phyloP scores from a whole-genome alignment of 495 filamentous ascomycete genomes.

The Rostrohypoxylon terebratum region DNA sequence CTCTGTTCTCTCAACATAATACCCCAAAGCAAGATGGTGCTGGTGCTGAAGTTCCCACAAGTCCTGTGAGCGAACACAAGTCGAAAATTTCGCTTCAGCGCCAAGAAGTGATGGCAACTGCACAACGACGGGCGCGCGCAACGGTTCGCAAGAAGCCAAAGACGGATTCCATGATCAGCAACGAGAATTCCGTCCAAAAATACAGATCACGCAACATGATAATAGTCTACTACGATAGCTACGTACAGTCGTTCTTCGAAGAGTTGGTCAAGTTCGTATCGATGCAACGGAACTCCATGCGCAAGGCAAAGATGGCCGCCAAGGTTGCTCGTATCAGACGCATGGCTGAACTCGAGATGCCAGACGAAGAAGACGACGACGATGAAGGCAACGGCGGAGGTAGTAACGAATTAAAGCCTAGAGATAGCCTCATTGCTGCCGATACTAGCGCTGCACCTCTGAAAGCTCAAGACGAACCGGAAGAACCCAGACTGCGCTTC shows the following conservation, averaged over 20 bases:
- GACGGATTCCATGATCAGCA: conserved; percentile 69
- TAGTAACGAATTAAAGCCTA: conserved; percentile 43
- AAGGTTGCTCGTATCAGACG: conserved; percentile 67
- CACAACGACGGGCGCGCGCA: conserved; percentile 56
- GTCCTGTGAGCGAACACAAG: conserved; percentile 43
- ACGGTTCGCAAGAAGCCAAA: conserved; percentile 67
- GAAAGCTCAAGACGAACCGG: conserved; percentile 25
- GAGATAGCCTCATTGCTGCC: conserved; percentile 36
- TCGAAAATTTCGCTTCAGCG: conserved; percentile 63
- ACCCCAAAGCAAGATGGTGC: conserved; percentile 43
- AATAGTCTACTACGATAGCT: conserved; percentile 89
- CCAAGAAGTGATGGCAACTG: conserved; percentile 59
- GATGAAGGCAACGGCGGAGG: conserved; percentile 36
- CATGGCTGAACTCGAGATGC: conserved; percentile 64
- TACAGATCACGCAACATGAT: conserved; percentile 83
- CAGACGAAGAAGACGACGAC: conserved; percentile 58
- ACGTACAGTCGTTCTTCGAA: conserved; percentile 84
- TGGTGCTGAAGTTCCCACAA: conserved; percentile 48
- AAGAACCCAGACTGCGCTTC: conserved; percentile 48
- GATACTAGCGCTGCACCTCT: conserved; percentile 7
- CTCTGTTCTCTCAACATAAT: conserved; percentile 29
- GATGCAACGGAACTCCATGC: conserved; percentile 81
- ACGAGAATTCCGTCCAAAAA: conserved; percentile 59
- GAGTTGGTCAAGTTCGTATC: conserved; percentile 82
- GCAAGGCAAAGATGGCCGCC: conserved; percentile 80